Percentiles rank a stretch among this genome's conserved stretches.
These are phyloP conservation scores for Aspergillus sp. DNA, from an alignment of 2,329 filamentous ascomycete species.

Conservation along the genomic window DNA sequence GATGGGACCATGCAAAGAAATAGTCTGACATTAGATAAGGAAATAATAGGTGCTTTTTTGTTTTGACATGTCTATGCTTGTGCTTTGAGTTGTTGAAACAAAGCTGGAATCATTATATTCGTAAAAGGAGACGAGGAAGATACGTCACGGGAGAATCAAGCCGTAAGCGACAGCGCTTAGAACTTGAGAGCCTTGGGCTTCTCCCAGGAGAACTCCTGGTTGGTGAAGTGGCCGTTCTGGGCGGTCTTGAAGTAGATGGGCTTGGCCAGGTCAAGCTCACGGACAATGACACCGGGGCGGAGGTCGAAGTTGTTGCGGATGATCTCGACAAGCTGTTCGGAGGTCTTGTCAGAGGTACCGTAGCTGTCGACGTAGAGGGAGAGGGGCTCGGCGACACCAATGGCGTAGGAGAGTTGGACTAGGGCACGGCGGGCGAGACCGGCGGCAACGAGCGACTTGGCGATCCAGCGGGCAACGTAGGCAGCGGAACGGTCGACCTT, in stretches of 20 bases:
- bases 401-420: constrained; percentile 98
- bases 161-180: constrained; percentile 54
- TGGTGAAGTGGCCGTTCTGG: constrained; percentile 99
- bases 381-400: constrained; percentile 95
- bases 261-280: constrained; percentile 90
- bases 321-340: constrained; percentile 92
- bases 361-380: constrained; percentile 98
- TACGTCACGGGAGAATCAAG: constrained; percentile 17
- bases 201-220: constrained; percentile 98
- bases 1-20: constrained; percentile 40
- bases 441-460: constrained; percentile 92
- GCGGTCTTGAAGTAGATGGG: constrained; percentile 98
- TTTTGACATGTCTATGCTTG: constrained; percentile 39
- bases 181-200: constrained; percentile 92
- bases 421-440: constrained; percentile 88
- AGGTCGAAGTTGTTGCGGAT: constrained; percentile 97
- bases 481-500: constrained; percentile 99
- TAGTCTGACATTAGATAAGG: constrained; percentile 29
- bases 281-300: constrained; percentile 96
- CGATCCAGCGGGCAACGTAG: constrained; percentile 97
- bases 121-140: constrained; percentile 34
- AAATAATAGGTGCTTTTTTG: constrained; percentile 29
- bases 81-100: constrained; percentile 54
- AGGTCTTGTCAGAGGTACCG: constrained; percentile 85
- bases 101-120: constrained; percentile 47